Conservation (phyloP, 2,329 filamentous ascomycete genomes). For the Arachnomyces sp. region DNA sequence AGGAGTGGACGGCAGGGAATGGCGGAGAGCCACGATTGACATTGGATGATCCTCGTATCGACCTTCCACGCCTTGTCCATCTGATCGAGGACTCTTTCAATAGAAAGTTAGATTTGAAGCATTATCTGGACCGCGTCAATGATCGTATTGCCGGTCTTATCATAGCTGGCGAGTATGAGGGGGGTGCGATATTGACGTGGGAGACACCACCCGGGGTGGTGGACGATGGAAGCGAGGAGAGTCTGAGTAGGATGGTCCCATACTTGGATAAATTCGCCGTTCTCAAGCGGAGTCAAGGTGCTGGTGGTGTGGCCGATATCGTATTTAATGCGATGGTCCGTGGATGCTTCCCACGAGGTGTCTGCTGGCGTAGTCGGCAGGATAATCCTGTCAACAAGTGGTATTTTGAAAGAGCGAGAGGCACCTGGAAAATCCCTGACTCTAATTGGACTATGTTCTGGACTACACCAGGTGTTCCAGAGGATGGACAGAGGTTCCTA, state of each 20-base stretch:
- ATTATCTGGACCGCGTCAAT: constrained; percentile 75
- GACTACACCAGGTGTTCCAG: constrained; percentile 64
- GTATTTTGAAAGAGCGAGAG: constrained; percentile 89
- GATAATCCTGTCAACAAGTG: constrained; percentile 97
- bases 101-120: constrained; percentile 69
- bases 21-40: constrained; percentile 54
- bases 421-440: constrained; percentile 71
- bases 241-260: constrained; percentile 61
- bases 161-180: constrained; percentile 93
- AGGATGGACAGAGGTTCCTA: constrained; percentile 45
- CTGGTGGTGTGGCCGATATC: constrained; percentile 86
- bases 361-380: constrained; percentile 84
- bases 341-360: constrained; percentile 75
- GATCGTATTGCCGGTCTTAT: constrained; percentile 82
- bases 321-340: constrained; percentile 94
- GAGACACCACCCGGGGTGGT: constrained; percentile 60
- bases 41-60: constrained; percentile 71
- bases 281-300: constrained; percentile 76
- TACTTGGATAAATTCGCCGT: constrained; percentile 98
- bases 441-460: constrained; percentile 98
- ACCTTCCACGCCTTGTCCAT: constrained; percentile 71
- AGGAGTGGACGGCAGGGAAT: constrained; percentile 60
- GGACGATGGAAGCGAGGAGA: constrained; percentile 46
- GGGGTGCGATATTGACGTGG: constrained; percentile 91
- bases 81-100: constrained; percentile 92